phyloP scores from a whole-genome alignment of 2,329 filamentous ascomycete genomes.

The Colletotrichum sp. region DNA sequence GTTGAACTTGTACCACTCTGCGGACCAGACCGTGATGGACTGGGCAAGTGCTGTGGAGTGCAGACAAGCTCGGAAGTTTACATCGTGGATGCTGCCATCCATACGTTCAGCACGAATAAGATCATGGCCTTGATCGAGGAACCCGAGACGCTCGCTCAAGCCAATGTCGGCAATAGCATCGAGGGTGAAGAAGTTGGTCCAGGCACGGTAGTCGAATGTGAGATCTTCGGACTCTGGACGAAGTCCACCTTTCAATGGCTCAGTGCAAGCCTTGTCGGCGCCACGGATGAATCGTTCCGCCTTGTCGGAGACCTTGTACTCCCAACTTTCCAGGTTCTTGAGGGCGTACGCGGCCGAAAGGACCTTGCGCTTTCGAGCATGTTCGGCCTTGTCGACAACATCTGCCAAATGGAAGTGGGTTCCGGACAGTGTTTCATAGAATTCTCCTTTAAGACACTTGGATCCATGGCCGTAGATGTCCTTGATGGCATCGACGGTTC shows the following conservation, averaged over 20 bases:
- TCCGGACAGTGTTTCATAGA: conserved; percentile 49
- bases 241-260: conserved; percentile 32
- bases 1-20: conserved; percentile 54
- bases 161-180: conserved; percentile 64
- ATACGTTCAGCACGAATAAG: conserved; percentile 43
- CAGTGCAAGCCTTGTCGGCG: conserved; percentile 46
- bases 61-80: conserved; percentile 54
- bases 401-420: conserved; percentile 57
- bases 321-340: conserved; percentile 59
- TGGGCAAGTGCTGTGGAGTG: conserved; percentile 56
- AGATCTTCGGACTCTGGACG: conserved; percentile 39
- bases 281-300: conserved; percentile 45
- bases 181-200: conserved; percentile 60
- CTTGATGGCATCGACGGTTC: conserved; percentile 45
- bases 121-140: conserved; percentile 55
- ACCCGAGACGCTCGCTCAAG: conserved; percentile 53
- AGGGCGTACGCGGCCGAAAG: conserved; percentile 56
- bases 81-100: conserved; percentile 50
- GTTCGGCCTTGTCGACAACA: conserved; percentile 55
- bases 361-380: conserved; percentile 55
- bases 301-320: conserved; percentile 60
- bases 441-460: conserved; percentile 52
- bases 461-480: conserved; percentile 57
- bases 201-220: conserved; percentile 55
- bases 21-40: conserved; percentile 53